Evolutionary conservation across 192 early-diverging fungal genomes (phyloP).

Genomic region (Gryganskiella cystojenkinii): DNA sequence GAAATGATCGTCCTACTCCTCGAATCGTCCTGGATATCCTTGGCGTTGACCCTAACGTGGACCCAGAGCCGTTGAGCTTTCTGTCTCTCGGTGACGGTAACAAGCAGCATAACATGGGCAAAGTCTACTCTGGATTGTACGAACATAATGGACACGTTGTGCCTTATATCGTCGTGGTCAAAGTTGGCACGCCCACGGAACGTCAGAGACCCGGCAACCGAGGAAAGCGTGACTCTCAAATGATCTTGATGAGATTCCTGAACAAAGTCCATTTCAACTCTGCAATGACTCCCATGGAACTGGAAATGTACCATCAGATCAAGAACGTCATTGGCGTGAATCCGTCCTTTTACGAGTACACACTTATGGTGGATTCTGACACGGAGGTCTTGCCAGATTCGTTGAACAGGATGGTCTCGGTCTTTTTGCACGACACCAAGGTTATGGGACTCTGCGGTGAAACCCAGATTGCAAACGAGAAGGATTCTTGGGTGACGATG

Average conservation of each 20-base stretch:
- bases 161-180: conserved; percentile 96
- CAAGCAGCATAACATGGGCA: conserved; percentile 96
- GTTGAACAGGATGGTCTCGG: conserved; percentile 91
- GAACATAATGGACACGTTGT: conserved; percentile 93
- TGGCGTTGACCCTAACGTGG: conserved; percentile 85
- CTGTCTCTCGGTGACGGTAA: conserved; percentile 90
- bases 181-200: conserved; percentile 91
- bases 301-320: conserved; percentile 99
- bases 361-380: conserved; percentile 98
- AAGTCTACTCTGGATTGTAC: conserved; percentile 97
- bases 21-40: conserved; percentile 97
- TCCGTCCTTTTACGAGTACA: conserved; percentile 95
- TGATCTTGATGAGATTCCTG: conserved; percentile 98
- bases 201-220: conserved; percentile 92
- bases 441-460: conserved; percentile 97
- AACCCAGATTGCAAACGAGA: conserved; percentile 93
- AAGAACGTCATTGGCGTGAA: conserved; percentile 99
- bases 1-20: conserved; percentile 96
- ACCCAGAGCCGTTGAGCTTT: conserved; percentile 89
- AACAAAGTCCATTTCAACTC: conserved; percentile 96
- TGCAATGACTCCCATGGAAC: conserved; percentile 94
- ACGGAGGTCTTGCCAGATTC: conserved; percentile 92
- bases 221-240: conserved; percentile 99
- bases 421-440: conserved; percentile 90
- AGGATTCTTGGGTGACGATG: conserved; percentile 95